A percentile compares a stretch with the other conserved stretches of the same genome.
Evolutionary conservation across 768 basidiomycete genomes (phyloP).

Genomic region (Calocera viscosa): DNA sequence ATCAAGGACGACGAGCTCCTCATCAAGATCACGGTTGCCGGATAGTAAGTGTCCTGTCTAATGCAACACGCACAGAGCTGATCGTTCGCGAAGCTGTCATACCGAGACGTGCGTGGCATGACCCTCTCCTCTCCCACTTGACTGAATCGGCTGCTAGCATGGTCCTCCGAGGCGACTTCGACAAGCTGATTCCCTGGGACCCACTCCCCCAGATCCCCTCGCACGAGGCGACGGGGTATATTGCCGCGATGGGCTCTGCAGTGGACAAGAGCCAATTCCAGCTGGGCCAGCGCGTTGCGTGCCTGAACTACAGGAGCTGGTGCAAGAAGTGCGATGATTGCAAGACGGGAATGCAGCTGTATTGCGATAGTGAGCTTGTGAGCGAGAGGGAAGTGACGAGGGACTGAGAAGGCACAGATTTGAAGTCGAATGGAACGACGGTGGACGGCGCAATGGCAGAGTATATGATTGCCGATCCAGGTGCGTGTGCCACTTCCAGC

Average conservation of each 20-base stretch:
- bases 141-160: too few relatives aligned
- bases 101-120: neutral
- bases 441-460: conserved; percentile 12
- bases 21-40: conserved; percentile 9
- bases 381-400: neutral
- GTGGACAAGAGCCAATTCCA: neutral
- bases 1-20: conserved; percentile 8
- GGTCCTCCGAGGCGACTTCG: conserved; percentile 8
- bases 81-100: neutral
- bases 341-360: neutral
- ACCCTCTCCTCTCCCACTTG: neutral
- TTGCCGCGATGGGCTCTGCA: conserved; percentile 11
- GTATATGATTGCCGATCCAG: conserved; percentile 11
- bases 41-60: conserved; percentile 9
- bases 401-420: neutral
- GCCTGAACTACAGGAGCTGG: neutral
- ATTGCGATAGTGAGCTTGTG: conserved; percentile 6
- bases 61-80: neutral
- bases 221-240: conserved; percentile 11
- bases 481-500: neutral
- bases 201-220: conserved; percentile 9
- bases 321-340: conserved; percentile 11
- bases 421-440: conserved; percentile 8
- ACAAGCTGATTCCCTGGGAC: neutral
- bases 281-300: conserved; percentile 3